Evolutionary conservation across 352 stramenopile genomes (phyloP), one percentile per base, ranked within the genome.

Genomic region (Phytopythium oedochilum): DNA sequence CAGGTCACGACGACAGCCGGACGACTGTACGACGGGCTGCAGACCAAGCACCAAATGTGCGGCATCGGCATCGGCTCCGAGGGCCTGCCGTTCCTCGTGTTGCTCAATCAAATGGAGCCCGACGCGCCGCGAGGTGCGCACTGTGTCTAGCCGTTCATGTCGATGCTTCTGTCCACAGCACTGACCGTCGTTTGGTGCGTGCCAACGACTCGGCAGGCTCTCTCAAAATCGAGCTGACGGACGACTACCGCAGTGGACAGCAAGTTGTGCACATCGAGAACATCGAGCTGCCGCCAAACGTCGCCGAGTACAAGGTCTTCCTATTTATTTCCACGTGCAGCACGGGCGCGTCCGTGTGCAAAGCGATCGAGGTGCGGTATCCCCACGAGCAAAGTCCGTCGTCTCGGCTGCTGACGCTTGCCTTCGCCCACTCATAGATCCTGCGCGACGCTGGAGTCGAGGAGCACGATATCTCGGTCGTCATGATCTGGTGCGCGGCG

Each of bases 21-120:
- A 1, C 51, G 76, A 39, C 36, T 58, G 26, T 70, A 79, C 29
- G 44, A 59, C 0, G 74, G 77, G 3, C 38, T 73, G 0, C 53
- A 64, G 42, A 57, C 60, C 6, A 55, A 46, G 4, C 39, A 68
- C 1, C 40, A 42, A 15, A 53, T 79, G 36, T 86, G 72, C 40
- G 73, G 74, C 0, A 52, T 88, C 9, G 55, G 64, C 26, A 60
- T 88, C 5, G 68, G 72, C 10, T 54, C 72, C 0, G 60, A 71
- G n/a, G 74, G 72, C 0, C 61, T 70, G 3, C 65, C 73, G n/a
- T 71, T 88, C 35, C 63, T 84, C 20, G 59, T 73, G 25, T 31
- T 79, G 4, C 85, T 82, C 39, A 61, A 68, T 5, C 70, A 82
- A 64, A 79, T 83, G 65, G 73, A 86, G 17, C 73, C 73, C 0